Evolutionary conservation across 306 rosid species (phyloP).

Genomic region (Vigna reflexopilosa): DNA sequence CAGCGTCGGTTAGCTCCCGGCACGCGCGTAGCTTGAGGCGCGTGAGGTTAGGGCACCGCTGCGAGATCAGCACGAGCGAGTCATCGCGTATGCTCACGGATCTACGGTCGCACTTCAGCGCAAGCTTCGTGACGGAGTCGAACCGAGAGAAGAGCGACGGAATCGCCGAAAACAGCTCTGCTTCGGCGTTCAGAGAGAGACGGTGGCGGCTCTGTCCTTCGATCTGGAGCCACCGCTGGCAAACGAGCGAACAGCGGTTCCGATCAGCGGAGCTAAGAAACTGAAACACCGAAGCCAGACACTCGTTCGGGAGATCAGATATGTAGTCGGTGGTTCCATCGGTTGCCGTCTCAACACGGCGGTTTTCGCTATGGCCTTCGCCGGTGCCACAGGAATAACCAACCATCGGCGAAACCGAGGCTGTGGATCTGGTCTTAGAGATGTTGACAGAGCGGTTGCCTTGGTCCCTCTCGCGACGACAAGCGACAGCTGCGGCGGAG

Average conservation of each 20-base stretch:
- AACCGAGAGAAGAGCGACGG: constrained; percentile 79
- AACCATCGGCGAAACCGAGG: constrained; percentile 64
- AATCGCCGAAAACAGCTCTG: constrained; percentile 62
- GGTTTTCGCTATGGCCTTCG: constrained; percentile 11
- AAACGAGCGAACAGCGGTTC: constrained; percentile 83
- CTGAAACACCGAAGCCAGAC: constrained; percentile 82
- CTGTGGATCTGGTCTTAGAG: constrained; percentile 60
- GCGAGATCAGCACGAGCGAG: constrained; percentile 70
- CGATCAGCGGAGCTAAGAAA: constrained; percentile 82
- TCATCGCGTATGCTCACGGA: constrained; percentile 78
- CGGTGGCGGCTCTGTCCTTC: constrained; percentile 98
- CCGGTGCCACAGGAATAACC: not conserved
- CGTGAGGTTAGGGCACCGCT: constrained; percentile 82
- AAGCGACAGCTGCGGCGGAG: constrained; percentile 47
- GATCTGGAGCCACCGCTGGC: constrained; percentile 83
- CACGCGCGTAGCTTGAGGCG: constrained; percentile 97
- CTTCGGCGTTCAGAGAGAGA: constrained; percentile 73
- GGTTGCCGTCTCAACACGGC: not conserved
- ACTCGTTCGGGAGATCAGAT: constrained; percentile 89
- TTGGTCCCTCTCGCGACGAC: constrained; percentile 62
- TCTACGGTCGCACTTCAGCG: constrained; percentile 92
- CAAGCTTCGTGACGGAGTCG: constrained; percentile 91
- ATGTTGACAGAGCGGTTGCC: constrained; percentile 41
- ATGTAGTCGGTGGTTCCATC: constrained; percentile 58
- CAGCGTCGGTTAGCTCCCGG: constrained; percentile 77